Conservation (phyloP, 176 grass and related monocot species). For the Musa beccarii region DNA sequence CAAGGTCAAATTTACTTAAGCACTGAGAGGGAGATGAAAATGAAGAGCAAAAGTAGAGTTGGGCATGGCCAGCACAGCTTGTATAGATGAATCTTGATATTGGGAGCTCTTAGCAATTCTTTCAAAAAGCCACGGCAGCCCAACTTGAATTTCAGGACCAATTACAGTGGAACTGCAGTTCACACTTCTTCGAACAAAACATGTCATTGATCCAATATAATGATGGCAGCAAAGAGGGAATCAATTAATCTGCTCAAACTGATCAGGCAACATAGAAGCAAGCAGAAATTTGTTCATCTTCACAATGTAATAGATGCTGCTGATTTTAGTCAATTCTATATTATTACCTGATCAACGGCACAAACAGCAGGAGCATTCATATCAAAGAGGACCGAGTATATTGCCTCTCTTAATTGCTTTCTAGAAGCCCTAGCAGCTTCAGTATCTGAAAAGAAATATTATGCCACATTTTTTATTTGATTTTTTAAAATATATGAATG, state of each 20-base stretch:
- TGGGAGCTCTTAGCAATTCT: too few species aligned
- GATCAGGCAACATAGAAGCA: not conserved
- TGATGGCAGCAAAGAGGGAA: not conserved
- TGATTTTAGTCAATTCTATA: not conserved
- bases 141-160: too few species aligned
- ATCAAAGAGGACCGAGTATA: slow-evolving; percentile 80
- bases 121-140: too few species aligned
- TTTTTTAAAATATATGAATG: not conserved
- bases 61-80: too few species aligned
- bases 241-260: not conserved
- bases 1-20: too few species aligned
- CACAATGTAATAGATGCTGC: not conserved
- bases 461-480: not conserved
- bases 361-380: slow-evolving; percentile 95
- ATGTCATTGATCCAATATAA: not conserved
- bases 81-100: too few species aligned
- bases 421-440: slow-evolving; percentile 86
- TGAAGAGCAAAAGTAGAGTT: too few species aligned
- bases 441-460: slow-evolving; percentile 45
- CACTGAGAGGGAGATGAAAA: too few species aligned
- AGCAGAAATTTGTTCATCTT: not conserved
- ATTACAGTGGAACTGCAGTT: too few species aligned
- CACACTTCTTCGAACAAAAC: not conserved
- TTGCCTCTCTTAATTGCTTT: slow-evolving; percentile 64
- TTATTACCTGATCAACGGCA: slow-evolving; percentile 70